These are phyloP conservation scores for Heterococcus sp. DNA, from an alignment of 108 stramenopile genomes.

Conservation along the genomic window DNA sequence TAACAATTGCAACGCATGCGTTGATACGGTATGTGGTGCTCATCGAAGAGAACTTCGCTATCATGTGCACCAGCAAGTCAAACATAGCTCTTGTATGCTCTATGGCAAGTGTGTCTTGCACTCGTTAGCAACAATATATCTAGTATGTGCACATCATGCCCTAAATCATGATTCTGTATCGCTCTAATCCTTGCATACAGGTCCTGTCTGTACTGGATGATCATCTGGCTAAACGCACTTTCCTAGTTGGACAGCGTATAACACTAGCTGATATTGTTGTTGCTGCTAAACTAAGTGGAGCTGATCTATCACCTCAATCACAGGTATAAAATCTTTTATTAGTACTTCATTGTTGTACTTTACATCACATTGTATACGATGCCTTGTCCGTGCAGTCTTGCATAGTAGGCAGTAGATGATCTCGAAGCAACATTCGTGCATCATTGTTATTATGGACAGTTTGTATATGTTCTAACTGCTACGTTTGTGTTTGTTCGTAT, in stretches of 20 bases:
- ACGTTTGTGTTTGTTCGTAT: too few species aligned
- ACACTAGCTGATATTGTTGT: slow-evolving; percentile 28
- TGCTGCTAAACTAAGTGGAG: neutral
- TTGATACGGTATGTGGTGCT: neutral
- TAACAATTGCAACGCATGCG: neutral
- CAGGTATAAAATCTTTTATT: neutral
- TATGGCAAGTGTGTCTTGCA: too few species aligned
- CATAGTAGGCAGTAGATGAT: too few species aligned
- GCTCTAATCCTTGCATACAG: neutral
- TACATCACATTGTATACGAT: too few species aligned
- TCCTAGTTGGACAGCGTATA: slow-evolving; percentile 20
- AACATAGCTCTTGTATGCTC: too few species aligned
- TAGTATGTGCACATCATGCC: too few species aligned
- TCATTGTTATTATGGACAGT: too few species aligned
- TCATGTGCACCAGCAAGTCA: neutral
- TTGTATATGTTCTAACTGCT: too few species aligned
- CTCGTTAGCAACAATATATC: too few species aligned
- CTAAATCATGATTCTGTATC: neutral
- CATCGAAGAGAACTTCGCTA: neutral
- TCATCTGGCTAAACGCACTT: slow-evolving; percentile 7
- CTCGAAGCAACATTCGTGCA: too few species aligned
- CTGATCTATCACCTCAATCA: neutral
- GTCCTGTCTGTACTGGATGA: slow-evolving; percentile 2
- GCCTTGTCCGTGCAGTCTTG: too few species aligned
- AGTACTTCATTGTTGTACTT: too few species aligned